phyloP scores from a whole-genome alignment of 2,329 filamentous ascomycete species.

The Alternaria longipes region DNA sequence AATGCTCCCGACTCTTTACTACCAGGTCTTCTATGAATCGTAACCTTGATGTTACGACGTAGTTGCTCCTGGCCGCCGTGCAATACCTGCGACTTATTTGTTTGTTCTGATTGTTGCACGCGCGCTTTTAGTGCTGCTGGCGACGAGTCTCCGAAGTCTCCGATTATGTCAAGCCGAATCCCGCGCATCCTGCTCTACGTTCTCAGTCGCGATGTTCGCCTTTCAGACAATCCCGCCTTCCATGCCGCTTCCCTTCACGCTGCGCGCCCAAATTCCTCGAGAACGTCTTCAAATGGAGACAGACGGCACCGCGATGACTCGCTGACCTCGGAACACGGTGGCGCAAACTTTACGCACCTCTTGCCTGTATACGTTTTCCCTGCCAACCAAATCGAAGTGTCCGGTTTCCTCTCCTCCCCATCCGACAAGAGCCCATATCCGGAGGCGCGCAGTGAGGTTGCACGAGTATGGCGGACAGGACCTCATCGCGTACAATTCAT shows the following conservation, averaged over 20 bases:
- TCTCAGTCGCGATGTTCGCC: slow-evolving; percentile 75
- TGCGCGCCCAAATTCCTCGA: slow-evolving; percentile 17
- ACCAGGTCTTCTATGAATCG: slow-evolving; percentile 23
- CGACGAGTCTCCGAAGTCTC: slow-evolving; percentile 8
- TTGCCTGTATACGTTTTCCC: slow-evolving; percentile 74
- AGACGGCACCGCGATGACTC: slow-evolving; percentile 52
- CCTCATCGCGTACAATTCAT: slow-evolving; percentile 76
- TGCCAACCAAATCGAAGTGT: slow-evolving; percentile 76
- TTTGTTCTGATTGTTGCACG: slow-evolving; percentile 36
- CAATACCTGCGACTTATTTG: slow-evolving; percentile 37
- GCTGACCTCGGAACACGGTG: slow-evolving; percentile 32
- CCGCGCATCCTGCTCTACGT: slow-evolving; percentile 72
- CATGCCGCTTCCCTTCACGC: slow-evolving; percentile 59
- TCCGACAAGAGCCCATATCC: slow-evolving; percentile 67
- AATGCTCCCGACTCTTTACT: slow-evolving; percentile 28
- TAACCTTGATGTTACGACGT: slow-evolving; percentile 44
- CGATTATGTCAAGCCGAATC: slow-evolving; percentile 32
- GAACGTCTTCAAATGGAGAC: slow-evolving; percentile 17
- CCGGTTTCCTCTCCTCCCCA: slow-evolving; percentile 69
- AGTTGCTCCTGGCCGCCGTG: slow-evolving; percentile 43
- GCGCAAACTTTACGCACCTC: slow-evolving; percentile 61
- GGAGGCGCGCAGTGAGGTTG: slow-evolving; percentile 71
- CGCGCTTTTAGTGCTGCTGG: slow-evolving; percentile 22
- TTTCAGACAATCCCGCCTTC: slow-evolving; percentile 78
- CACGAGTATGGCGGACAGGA: slow-evolving; percentile 76